Evolutionary conservation across 345 rosid species (phyloP).

Genomic region (Pistacia atlantica): DNA sequence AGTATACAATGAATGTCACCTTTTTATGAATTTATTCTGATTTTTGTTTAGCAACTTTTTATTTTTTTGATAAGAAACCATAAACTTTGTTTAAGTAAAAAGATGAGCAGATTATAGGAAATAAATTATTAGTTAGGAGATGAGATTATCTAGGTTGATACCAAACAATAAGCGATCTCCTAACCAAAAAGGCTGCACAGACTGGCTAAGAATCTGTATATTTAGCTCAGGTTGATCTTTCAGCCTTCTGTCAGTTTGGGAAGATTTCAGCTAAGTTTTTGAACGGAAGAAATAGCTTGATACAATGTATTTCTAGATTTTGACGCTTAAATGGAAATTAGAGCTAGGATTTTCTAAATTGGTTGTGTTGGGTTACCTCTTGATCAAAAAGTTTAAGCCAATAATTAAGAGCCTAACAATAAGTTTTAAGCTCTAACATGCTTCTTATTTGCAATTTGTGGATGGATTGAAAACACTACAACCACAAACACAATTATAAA

Average conservation of each 20-base stretch:
- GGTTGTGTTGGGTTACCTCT: neutral
- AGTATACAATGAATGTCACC: neutral
- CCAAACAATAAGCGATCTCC: neutral
- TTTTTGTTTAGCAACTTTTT: too few species aligned
- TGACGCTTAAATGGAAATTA: neutral
- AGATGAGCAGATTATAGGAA: neutral
- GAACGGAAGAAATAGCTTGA: neutral
- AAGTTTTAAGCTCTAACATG: too few species aligned
- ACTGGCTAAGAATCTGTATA: neutral
- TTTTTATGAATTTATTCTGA: too few species aligned
- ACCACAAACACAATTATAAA: too few species aligned
- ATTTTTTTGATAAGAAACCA: too few species aligned
- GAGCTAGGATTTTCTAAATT: neutral
- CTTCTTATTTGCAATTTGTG: too few species aligned
- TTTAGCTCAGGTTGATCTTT: neutral
- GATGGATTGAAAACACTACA: too few species aligned
- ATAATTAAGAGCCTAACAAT: too few species aligned
- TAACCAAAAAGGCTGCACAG: neutral
- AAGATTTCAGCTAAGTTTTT: neutral
- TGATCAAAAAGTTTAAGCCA: too few species aligned
- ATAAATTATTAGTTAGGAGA: neutral
- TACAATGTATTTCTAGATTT: neutral
- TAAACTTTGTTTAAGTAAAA: too few species aligned
- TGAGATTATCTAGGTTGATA: neutral
- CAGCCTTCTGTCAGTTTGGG: neutral